Evolutionary conservation across 768 basidiomycete genomes (phyloP), one percentile per base, ranked within the genome.

Genomic region (Leccinum broughii): DNA sequence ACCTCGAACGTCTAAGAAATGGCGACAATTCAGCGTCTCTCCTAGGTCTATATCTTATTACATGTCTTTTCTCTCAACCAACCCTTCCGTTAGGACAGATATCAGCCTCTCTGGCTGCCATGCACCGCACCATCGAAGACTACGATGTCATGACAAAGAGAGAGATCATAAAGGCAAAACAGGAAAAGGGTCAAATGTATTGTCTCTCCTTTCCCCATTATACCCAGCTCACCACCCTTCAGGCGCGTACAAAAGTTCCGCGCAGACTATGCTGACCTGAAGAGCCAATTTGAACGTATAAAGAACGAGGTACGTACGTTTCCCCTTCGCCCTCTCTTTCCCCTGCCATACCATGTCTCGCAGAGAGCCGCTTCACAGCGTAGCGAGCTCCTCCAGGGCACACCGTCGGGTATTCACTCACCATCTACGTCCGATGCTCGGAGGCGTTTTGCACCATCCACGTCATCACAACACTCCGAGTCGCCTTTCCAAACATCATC

Each of bases 131-230:
- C 56, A 88, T 98, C 63, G 95, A 98, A 62, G 97, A 99, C 70
- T 98, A 96, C 70, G 95, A 98, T 68, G 89, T 91, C 9, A 95
- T 98, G 92, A 93, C 92, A 0, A 92, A 89, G 77, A 83, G 95
- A 62, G 97, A 99, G 75, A 93, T 97, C 70, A 95, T 98, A 55
- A 93, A 92, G 66, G 87, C 92, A 50, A 98, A 97, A 77, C 89
- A 95, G 75, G 96, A 98, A 77, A 98, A 98, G 77, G 97, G 95
- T 0, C 83, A 90, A 71, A 89, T 90, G 92, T 95, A 67, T 67
- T 85, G 76, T 46, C 44, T 14, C 34, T 28, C 4, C 56, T n/a
- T n/a, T 59, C 39, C 11, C 55, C 55, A 34, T 28, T 59, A 17
- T 50, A 51, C 37, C 34, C 56, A 3, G 22, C 62, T 62, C 26